phyloP scores from a whole-genome alignment of 1,284 basidiomycete species.

The Agroathelia rolfsii region DNA sequence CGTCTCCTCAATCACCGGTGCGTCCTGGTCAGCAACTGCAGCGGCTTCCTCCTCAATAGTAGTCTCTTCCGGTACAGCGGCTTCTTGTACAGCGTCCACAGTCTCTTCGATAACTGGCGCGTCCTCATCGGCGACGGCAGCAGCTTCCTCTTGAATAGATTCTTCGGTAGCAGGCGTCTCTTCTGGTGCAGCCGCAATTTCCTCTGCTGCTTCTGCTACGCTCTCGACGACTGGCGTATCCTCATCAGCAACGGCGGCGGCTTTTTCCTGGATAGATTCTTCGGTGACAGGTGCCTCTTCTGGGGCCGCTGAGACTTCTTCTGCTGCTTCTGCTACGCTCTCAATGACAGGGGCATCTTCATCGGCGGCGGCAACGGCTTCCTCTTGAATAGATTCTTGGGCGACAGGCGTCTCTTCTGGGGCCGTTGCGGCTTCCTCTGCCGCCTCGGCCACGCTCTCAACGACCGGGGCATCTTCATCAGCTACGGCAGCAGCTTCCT shows the following conservation, averaged over 20 bases:
- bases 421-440: constrained; percentile 1
- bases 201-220: not conserved
- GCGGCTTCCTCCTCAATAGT: constrained; percentile 4
- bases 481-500: not conserved
- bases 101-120: too few relatives aligned
- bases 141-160: constrained; percentile 4
- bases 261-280: constrained; percentile 1
- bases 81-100: constrained; percentile 1
- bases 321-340: not conserved
- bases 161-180: too few relatives aligned
- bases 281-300: too few relatives aligned
- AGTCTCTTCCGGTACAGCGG: not conserved
- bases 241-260: too few relatives aligned
- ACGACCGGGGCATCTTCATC: not conserved
- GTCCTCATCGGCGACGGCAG: constrained; percentile 6
- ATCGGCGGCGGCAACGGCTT: too few relatives aligned
- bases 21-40: constrained; percentile 5
- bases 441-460: too few relatives aligned
- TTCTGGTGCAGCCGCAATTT: not conserved
- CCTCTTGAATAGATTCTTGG: not conserved
- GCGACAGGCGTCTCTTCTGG: too few relatives aligned
- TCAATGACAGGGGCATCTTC: too few relatives aligned
- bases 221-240: too few relatives aligned
- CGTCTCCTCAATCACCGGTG: constrained; percentile 1
- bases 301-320: not conserved